These are phyloP conservation scores for Remersonia thermophila DNA, from an alignment of 2,329 filamentous ascomycete genomes.

Conservation along the genomic window DNA sequence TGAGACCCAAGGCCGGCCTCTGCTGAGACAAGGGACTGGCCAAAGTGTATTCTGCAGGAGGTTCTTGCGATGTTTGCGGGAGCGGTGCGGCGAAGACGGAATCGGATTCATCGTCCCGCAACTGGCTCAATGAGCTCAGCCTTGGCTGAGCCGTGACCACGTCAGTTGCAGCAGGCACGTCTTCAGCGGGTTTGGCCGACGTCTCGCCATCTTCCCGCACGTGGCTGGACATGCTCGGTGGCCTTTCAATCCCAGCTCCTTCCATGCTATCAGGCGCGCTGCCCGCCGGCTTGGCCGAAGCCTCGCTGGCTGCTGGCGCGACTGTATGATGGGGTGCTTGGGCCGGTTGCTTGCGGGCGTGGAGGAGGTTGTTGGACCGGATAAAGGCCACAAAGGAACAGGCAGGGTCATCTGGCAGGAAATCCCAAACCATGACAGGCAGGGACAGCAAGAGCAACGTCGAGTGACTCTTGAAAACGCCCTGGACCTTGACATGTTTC, in stretches of 20 bases:
- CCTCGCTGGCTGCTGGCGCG: constrained; percentile 14
- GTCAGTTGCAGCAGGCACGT: no score
- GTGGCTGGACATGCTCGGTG: neutral
- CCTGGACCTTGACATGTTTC: constrained; percentile 49
- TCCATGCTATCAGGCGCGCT: no score
- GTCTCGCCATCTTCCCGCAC: constrained; percentile 15
- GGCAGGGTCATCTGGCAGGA: constrained; percentile 44
- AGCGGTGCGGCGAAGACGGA: constrained; percentile 15
- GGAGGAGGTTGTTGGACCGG: constrained; percentile 42
- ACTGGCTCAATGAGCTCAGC: no score
- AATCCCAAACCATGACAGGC: constrained; percentile 47
- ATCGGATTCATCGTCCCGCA: constrained; percentile 22
- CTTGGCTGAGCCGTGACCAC: no score
- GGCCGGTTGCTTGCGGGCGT: neutral
- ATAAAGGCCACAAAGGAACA: constrained; percentile 48
- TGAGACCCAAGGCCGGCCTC: neutral
- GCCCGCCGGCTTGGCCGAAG: neutral
- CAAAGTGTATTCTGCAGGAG: constrained; percentile 1
- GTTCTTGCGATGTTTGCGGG: constrained; percentile 1
- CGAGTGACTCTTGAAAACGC: constrained; percentile 49
- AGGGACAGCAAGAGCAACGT: constrained; percentile 45
- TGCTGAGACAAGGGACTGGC: constrained; percentile 1
- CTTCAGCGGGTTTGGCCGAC: no score
- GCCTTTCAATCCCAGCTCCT: no score
- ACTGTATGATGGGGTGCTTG: neutral